Evolutionary conservation across 768 basidiomycete genomes (phyloP), one percentile per base, ranked within the genome.

Genomic region (Favolaschia claudopus): DNA sequence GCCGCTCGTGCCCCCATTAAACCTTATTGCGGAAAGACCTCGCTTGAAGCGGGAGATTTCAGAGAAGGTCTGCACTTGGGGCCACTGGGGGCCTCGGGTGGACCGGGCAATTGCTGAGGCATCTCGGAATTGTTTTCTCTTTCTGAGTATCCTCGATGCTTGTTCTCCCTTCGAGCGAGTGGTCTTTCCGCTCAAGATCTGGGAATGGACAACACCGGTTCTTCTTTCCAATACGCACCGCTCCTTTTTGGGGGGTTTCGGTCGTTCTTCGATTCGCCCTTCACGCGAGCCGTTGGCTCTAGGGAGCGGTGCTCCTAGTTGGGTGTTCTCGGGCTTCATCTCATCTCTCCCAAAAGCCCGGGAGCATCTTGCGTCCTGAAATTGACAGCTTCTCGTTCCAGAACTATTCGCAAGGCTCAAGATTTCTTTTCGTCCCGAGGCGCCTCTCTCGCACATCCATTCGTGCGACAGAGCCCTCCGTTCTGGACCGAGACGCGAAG

Each of bases 231-330:
- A 3, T 15, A 24, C 44, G 28, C 43, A 28, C 53, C 29, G 53
- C 53, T 55, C 53, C 53, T 38, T 24, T 55, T 46, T 25, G 48
- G 53, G 34, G 34, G 42, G n/a, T 45, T 55, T 43, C 32, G 53
- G 25, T 43, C 27, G 27, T 46, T 20, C n/a, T 29, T 4, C 17
- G 44, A 45, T 38, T 46, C 44, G 53, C 44, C 44, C 53, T 55
- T 42, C 43, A 45, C 45, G 32, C 44, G 53, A 46, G 53, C 53
- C 44, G 45, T 46, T 24, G 53, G 53, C 34, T 55, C 44, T 55
- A 36, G 22, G 43, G 53, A 55, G 53, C 53, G 39, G 53, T 33
- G 31, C 52, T 53, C 42, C 40, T 17, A n/a, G 39, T 29, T 19
- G 42, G 39, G 51, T 53, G 51, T 53, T 53, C 27, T 43, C 28